Evolutionary conservation across 2,329 filamentous ascomycete species (phyloP).

Genomic region (Cadophora luteo-olivacea): DNA sequence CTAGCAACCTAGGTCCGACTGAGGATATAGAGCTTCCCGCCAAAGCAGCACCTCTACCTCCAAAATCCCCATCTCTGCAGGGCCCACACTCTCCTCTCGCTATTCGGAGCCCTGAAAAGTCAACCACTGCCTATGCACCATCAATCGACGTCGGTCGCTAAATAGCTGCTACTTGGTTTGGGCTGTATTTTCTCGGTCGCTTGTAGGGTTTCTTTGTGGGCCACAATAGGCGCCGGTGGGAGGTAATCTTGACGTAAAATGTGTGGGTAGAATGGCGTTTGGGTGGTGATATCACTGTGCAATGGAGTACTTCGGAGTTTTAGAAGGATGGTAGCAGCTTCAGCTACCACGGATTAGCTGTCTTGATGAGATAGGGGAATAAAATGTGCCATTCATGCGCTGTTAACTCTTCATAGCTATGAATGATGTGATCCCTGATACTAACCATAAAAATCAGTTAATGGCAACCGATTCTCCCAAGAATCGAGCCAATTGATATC

Average conservation of each 20-base stretch:
- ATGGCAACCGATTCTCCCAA: too few species aligned
- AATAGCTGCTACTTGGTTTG: constrained; percentile 20
- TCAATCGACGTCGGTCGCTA: constrained; percentile 38
- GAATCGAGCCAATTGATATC: too few species aligned
- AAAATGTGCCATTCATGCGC: background rate
- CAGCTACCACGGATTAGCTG: background rate
- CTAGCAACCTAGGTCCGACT: constrained; percentile 16
- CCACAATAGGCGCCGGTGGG: background rate
- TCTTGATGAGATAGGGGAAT: background rate
- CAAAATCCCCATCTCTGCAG: constrained; percentile 25
- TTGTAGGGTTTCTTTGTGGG: background rate
- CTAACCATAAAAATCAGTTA: too few species aligned
- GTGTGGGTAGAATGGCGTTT: constrained; percentile 22
- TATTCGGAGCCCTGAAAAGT: constrained; percentile 67
- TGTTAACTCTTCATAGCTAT: background rate
- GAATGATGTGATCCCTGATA: background rate
- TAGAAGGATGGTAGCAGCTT: background rate
- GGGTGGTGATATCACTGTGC: background rate
- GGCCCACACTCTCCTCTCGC: constrained; percentile 50
- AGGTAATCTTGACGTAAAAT: constrained; percentile 18
- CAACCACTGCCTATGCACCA: constrained; percentile 41
- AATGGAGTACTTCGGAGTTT: background rate
- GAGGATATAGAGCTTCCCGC: background rate
- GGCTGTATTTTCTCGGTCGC: background rate
- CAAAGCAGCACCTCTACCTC: constrained; percentile 19